phyloP scores from a whole-genome alignment of 108 stramenopile genomes.

The Nitzschia palea region DNA sequence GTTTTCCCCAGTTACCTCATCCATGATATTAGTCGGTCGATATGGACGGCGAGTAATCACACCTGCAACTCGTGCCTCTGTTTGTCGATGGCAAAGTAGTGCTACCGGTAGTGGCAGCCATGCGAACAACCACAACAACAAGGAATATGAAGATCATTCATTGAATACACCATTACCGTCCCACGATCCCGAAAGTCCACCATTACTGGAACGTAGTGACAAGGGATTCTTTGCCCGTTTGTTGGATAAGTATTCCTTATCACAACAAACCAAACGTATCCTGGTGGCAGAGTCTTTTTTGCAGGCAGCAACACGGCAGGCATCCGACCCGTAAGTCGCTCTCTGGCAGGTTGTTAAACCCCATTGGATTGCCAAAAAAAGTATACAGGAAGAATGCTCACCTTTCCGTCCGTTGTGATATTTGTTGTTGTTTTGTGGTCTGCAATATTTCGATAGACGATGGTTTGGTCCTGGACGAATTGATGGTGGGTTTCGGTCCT shows the following conservation, averaged over 20 bases:
- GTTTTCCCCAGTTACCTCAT: not conserved
- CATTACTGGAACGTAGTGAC: conserved; percentile 21
- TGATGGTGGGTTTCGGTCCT: conserved; percentile 78
- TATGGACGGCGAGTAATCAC: not conserved
- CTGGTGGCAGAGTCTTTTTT: conserved; percentile 65
- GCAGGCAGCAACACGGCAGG: conserved; percentile 65
- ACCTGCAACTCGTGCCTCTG: not conserved
- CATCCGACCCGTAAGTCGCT: conserved; percentile 65
- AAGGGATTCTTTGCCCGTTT: conserved; percentile 27
- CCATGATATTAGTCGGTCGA: not conserved
- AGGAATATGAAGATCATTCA: not conserved
- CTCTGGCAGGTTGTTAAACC: not conserved
- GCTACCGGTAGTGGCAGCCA: not conserved
- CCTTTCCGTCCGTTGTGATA: conserved; percentile 17
- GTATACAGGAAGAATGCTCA: not conserved
- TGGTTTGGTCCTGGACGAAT: conserved; percentile 80
- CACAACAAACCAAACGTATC: conserved; percentile 64
- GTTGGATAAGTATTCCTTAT: conserved; percentile 60
- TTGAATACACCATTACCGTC: not conserved
- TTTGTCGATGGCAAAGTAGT: conserved; percentile 17
- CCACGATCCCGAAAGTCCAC: not conserved
- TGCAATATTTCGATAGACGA: conserved; percentile 38
- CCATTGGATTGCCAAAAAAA: not conserved
- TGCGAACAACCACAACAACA: not conserved
- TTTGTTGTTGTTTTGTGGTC: not conserved